A percentile compares a stretch with the other conserved stretches of the same genome.
These are phyloP conservation scores for Colletotrichum camelliae DNA, from an alignment of 2,329 filamentous ascomycete genomes.

Conservation along the genomic window DNA sequence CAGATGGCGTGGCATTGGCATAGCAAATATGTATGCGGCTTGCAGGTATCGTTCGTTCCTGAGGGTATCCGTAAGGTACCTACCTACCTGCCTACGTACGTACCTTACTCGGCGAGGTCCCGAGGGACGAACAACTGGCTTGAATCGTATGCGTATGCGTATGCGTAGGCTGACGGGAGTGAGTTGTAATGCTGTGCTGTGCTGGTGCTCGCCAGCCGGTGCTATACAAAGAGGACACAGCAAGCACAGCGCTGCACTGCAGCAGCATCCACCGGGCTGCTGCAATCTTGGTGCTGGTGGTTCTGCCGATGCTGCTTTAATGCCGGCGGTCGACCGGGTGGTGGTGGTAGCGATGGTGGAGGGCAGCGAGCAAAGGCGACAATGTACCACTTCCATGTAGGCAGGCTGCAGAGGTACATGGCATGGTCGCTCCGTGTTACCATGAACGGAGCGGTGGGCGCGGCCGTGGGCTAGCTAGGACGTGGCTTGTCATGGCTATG, in stretches of 20 bases:
- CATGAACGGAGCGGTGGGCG: background rate
- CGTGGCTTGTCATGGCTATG: background rate
- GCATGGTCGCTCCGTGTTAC: background rate
- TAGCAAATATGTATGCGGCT: background rate
- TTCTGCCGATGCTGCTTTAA: background rate
- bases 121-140: background rate
- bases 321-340: conserved; percentile 6
- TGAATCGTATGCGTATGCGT: background rate
- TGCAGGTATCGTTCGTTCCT: background rate
- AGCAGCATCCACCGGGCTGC: background rate
- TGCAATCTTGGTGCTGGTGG: background rate
- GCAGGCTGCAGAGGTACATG: background rate
- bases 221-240: background rate
- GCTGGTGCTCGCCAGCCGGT: background rate
- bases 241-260: background rate
- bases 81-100: background rate
- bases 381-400: background rate
- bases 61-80: background rate
- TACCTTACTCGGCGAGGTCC: background rate
- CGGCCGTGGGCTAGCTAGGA: background rate
- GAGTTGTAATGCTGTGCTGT: background rate
- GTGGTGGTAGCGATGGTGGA: background rate
- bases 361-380: background rate
- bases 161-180: background rate
- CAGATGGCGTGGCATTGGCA: background rate